Percentiles rank a stretch among this genome's conserved stretches.
Conservation (phyloP, 345 rosid species). For the Lepidium aucheri region DNA sequence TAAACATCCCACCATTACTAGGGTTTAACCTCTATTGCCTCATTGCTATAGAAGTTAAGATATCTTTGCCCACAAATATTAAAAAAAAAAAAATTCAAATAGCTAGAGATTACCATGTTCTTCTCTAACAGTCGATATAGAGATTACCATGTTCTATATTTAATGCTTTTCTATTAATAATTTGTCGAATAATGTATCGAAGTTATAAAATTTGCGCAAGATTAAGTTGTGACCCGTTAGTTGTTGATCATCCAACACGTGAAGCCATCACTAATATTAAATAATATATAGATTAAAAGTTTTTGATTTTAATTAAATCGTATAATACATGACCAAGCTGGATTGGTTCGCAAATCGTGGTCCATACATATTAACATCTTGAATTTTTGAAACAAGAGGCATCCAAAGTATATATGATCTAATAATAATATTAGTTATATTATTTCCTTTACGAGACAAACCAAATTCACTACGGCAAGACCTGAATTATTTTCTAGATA, state of each 20-base stretch:
- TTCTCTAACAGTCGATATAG: background rate
- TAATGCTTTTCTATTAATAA: background rate
- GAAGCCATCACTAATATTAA: background rate
- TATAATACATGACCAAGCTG: background rate
- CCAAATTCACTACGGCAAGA: background rate
- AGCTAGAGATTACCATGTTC: too few relatives aligned
- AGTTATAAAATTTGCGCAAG: background rate
- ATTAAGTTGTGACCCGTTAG: background rate
- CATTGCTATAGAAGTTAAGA: background rate
- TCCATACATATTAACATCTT: background rate
- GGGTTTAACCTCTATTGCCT: background rate
- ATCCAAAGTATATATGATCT: background rate
- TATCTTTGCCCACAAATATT: background rate
- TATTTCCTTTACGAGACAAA: conserved; percentile 3
- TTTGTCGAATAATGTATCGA: background rate
- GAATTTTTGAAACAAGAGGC: background rate
- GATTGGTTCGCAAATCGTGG: background rate
- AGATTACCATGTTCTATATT: background rate
- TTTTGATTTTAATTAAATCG: background rate
- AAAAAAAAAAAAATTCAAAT: too few relatives aligned
- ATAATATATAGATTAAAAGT: too few relatives aligned
- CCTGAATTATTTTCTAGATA: conserved; percentile 2
- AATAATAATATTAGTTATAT: background rate
- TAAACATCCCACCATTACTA: background rate
- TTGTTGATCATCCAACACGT: background rate